These are phyloP conservation scores for Zea mays DNA, from an alignment of 176 grass and related monocot species.

Conservation along the genomic window Zm-B73-REFERENCE-NAM-5.0 NC_050104.1:147208501-147209000, in stretches of 20 bases:
- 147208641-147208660: not conserved
- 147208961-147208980: constrained; percentile 23
- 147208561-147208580: constrained; percentile 10
- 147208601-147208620: not conserved
- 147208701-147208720: too few relatives aligned
- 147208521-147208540: not conserved
- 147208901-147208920: constrained; percentile 44
- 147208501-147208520: not conserved
- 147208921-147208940: constrained; percentile 52
- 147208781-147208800: too few relatives aligned
- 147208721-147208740: too few relatives aligned
- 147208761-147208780: too few relatives aligned
- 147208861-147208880: too few relatives aligned
- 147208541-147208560: not conserved
- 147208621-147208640: not conserved
- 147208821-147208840: too few relatives aligned
- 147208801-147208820: too few relatives aligned
- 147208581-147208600: not conserved
- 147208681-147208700: too few relatives aligned
- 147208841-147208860: too few relatives aligned
- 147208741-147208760: too few relatives aligned
- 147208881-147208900: too few relatives aligned
- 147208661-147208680: too few relatives aligned
- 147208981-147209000: not conserved
- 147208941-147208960: constrained; percentile 49